Conservation (phyloP, 495 filamentous ascomycete genomes). For the Penicillium roqueforti region DNA sequence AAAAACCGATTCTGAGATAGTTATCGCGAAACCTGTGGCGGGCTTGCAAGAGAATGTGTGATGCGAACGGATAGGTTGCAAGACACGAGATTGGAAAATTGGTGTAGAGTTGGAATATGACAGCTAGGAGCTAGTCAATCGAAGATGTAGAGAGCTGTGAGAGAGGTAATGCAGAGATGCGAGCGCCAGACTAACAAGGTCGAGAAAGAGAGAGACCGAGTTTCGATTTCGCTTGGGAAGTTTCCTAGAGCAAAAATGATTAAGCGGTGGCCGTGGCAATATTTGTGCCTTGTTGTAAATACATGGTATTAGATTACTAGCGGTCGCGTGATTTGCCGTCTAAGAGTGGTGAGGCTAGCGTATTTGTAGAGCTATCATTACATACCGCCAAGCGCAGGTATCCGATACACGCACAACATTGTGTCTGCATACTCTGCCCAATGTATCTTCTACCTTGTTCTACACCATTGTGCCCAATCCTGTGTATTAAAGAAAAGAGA, state of each 20-base stretch:
- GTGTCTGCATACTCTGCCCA: slow-evolving; percentile 2
- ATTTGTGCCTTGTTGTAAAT: slow-evolving; percentile 8
- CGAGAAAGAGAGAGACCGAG: slow-evolving; percentile 29
- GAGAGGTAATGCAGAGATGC: slow-evolving; percentile 25
- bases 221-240: slow-evolving; percentile 30
- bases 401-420: slow-evolving; percentile 18
- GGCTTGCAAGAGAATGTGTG: slow-evolving; percentile 16
- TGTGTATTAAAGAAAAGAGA: background rate
- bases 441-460: slow-evolving; percentile 2
- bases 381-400: slow-evolving; percentile 11
- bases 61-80: slow-evolving; percentile 28
- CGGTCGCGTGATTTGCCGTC: slow-evolving; percentile 13
- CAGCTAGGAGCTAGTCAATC: slow-evolving; percentile 25
- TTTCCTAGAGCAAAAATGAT: slow-evolving; percentile 30
- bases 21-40: slow-evolving; percentile 28
- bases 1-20: slow-evolving; percentile 19
- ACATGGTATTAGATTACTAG: slow-evolving; percentile 9
- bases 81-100: slow-evolving; percentile 18
- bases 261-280: slow-evolving; percentile 30
- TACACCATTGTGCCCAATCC: background rate
- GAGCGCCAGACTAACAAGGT: slow-evolving; percentile 27
- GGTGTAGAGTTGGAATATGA: slow-evolving; percentile 8
- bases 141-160: slow-evolving; percentile 11
- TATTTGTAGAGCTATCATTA: slow-evolving; percentile 5
- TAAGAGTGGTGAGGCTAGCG: background rate